These are phyloP conservation scores for Leccinum pachyderme DNA, from an alignment of 1,284 basidiomycete genomes.

Conservation along the genomic window DNA sequence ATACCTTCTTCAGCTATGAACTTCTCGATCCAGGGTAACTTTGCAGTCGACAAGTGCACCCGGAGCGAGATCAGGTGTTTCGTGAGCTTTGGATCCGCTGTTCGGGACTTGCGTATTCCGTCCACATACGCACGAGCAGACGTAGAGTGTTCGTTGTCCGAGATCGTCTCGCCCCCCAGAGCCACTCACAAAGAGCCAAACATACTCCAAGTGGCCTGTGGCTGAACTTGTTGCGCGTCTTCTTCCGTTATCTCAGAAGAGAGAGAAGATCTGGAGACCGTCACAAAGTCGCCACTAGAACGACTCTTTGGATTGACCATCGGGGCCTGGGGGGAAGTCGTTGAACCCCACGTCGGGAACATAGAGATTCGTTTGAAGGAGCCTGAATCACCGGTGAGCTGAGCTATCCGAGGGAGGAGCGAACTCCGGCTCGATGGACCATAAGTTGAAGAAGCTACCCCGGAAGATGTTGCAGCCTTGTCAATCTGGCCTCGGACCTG, in stretches of 20 bases:
- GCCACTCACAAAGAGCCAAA: slow-evolving; percentile 75
- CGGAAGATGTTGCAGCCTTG: slow-evolving; percentile 27
- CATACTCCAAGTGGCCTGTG: slow-evolving; percentile 69
- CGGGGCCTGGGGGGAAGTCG: slow-evolving; percentile 34
- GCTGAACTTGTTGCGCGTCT: slow-evolving; percentile 45
- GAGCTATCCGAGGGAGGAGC: slow-evolving; percentile 58
- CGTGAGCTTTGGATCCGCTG: slow-evolving; percentile 58
- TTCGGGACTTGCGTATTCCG: slow-evolving; percentile 50
- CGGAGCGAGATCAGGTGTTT: slow-evolving; percentile 85
- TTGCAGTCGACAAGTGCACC: slow-evolving; percentile 82
- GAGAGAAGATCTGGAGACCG: slow-evolving; percentile 15
- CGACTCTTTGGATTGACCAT: slow-evolving; percentile 31
- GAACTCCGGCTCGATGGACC: slow-evolving; percentile 57
- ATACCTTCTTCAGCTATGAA: slow-evolving; percentile 76
- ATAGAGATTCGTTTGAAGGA: slow-evolving; percentile 77
- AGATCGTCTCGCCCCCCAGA: slow-evolving; percentile 52
- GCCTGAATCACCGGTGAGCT: slow-evolving; percentile 63
- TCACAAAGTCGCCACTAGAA: slow-evolving; percentile 40
- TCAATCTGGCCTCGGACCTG: slow-evolving; percentile 40
- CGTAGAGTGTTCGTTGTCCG: slow-evolving; percentile 40
- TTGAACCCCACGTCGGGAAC: slow-evolving; percentile 55
- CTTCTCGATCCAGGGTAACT: slow-evolving; percentile 74
- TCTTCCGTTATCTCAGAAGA: slow-evolving; percentile 34
- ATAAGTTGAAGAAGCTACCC: slow-evolving; percentile 50
- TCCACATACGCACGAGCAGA: slow-evolving; percentile 63